A percentile compares a stretch with the other conserved stretches of the same genome.
phyloP scores from a whole-genome alignment of 2,329 filamentous ascomycete species.

The Colletotrichum brevisporum region DNA sequence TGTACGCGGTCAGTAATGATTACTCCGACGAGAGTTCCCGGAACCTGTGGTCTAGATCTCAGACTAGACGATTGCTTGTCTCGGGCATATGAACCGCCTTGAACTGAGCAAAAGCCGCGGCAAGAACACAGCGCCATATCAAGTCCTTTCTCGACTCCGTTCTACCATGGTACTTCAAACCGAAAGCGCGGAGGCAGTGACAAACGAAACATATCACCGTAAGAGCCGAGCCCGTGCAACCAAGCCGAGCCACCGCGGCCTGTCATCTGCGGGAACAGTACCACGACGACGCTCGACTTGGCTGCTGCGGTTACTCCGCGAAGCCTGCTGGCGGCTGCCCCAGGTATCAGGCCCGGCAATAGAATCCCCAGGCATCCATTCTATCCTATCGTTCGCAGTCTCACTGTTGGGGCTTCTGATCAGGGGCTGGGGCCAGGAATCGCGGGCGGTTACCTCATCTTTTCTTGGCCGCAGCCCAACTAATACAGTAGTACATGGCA shows the following conservation, averaged over 20 bases:
- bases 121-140: too few species aligned
- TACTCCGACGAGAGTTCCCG: conserved; percentile 12
- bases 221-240: conserved; percentile 17
- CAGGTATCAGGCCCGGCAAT: conserved; percentile 1
- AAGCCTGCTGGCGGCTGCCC: background rate
- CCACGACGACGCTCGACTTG: background rate
- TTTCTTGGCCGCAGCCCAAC: conserved; percentile 1
- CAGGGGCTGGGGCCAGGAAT: conserved; percentile 11
- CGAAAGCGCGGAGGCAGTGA: conserved; percentile 22
- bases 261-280: conserved; percentile 6
- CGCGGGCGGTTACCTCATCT: conserved; percentile 27
- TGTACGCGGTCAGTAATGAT: too few species aligned
- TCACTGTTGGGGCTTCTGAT: background rate
- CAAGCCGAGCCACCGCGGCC: conserved; percentile 19
- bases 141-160: background rate
- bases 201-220: conserved; percentile 16
- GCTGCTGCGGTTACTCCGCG: background rate
- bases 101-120: too few species aligned
- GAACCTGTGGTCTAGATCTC: conserved; percentile 19
- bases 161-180: conserved; percentile 5
- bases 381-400: background rate
- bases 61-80: conserved; percentile 6
- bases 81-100: background rate
- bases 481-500: too few species aligned
- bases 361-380: conserved; percentile 6